Base-by-base conservation (phyloP, 352 stramenopile genomes). In the Pythium rhizo-oryzae region DNA sequence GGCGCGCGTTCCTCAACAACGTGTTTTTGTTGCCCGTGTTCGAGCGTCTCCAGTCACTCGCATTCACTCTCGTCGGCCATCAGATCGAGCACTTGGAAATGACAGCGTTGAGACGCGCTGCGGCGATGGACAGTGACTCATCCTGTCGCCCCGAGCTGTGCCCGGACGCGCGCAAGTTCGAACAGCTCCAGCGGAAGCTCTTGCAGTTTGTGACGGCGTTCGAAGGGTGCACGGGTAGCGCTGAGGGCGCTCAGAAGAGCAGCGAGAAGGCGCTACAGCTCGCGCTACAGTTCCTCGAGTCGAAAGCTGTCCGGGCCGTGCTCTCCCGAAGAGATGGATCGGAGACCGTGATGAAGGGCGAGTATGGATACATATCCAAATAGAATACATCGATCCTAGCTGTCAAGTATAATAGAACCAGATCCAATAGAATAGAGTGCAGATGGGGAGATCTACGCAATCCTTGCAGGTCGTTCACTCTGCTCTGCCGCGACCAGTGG, bases 171-270 rank as follows among this genome's bases (percentile, higher is more conserved):
- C 19, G 23, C 0, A 46, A 62, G 19, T 69, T 89, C 46, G 81
- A 90, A 53, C 62, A 77, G 35, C 62, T 91, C 11, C 83, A 91
- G 62, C 70, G 63, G 28, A 91, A 91, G 63, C 72, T 89, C 12
- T 55, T 90, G 56, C 81, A 87, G 61, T 90, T 87, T 53, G 73
- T 88, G 62, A 90, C 80, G 0, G 84, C 81, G 9, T 91, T 91
- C 59, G 80, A 91, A 76, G 81, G 83, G 11, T 91, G 80, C 59
- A 78, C 76, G 7, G 76, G 81, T 0, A 84, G 72, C 52, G 59
- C 60, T 13, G 69, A 78, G 37, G 67, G 70, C 15, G 77, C 77
- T 0, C 71, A 80, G 63, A 89, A 88, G 28, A 90, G 81, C 64
- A 61, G 54, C 2, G 79, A 90, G 30, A 86, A 91, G 57, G 76